Percentiles rank a stretch among this genome's conserved stretches.
phyloP scores from a whole-genome alignment of 352 stramenopile genomes.

The Phytophthora colocasiae region DNA sequence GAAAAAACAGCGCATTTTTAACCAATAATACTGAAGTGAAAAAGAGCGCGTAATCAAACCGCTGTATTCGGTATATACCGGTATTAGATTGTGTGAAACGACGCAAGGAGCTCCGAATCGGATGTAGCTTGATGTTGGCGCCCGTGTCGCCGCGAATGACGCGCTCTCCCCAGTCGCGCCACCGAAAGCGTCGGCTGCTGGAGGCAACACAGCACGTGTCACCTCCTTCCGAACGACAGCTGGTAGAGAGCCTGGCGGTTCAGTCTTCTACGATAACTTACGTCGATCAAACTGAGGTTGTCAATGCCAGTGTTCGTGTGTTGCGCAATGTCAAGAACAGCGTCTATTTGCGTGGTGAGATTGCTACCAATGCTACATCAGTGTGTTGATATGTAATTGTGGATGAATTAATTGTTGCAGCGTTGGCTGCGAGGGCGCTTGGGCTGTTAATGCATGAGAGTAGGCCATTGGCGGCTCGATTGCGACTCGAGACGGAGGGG shows the following conservation, averaged over 20 bases:
- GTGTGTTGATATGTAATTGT: not conserved
- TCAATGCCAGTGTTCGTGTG: slow-evolving; percentile 47
- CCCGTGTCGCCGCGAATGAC: slow-evolving; percentile 39
- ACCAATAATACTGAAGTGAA: not conserved
- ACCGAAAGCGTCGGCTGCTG: slow-evolving; percentile 62
- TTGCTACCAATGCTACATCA: not conserved
- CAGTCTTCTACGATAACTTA: slow-evolving; percentile 15
- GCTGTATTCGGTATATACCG: slow-evolving; percentile 11
- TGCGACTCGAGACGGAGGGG: slow-evolving; percentile 70
- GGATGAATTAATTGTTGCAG: slow-evolving; percentile 19
- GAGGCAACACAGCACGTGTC: slow-evolving; percentile 67
- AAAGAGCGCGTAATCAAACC: not conserved
- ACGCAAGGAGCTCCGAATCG: slow-evolving; percentile 4
- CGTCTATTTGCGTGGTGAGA: slow-evolving; percentile 61
- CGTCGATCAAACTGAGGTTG: slow-evolving; percentile 13
- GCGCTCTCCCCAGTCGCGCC: slow-evolving; percentile 59
- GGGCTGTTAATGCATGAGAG: slow-evolving; percentile 67
- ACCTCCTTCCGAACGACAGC: slow-evolving; percentile 33
- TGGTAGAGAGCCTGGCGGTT: slow-evolving; percentile 41
- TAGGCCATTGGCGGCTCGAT: slow-evolving; percentile 36
- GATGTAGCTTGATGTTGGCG: slow-evolving; percentile 3
- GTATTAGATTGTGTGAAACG: slow-evolving; percentile 9
- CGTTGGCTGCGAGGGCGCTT: slow-evolving; percentile 68
- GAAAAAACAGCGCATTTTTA: slow-evolving; percentile 18
- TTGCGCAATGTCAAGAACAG: slow-evolving; percentile 74